These are phyloP conservation scores for Cercospora brassicicola DNA, from an alignment of 2,329 filamentous ascomycete genomes.

Conservation along the genomic window DNA sequence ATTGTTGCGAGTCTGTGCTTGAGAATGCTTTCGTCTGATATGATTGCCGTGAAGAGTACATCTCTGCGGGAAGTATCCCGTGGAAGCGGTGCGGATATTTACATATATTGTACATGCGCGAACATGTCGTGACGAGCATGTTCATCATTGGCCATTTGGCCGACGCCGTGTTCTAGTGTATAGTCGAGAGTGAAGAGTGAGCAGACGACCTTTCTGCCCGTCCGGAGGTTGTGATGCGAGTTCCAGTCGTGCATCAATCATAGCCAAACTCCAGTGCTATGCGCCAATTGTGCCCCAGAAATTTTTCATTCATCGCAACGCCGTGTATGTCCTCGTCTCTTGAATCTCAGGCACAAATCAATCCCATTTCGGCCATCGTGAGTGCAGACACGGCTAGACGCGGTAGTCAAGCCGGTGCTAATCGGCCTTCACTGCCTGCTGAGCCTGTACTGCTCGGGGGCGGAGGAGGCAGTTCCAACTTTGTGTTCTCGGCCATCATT, in stretches of 20 bases:
- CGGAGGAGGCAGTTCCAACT: conserved; percentile 63
- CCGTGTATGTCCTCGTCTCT: conserved; percentile 6
- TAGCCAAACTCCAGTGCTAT: conserved; percentile 8
- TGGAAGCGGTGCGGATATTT: conserved; percentile 9
- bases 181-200: conserved; percentile 18
- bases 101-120: conserved; percentile 16
- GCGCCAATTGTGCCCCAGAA: conserved; percentile 6
- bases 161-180: conserved; percentile 5
- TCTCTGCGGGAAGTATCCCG: not conserved
- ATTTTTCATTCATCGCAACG: not conserved
- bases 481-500: conserved; percentile 87
- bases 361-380: conserved; percentile 28
- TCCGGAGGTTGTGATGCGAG: conserved; percentile 5
- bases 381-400: conserved; percentile 22
- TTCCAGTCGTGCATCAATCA: not conserved
- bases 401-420: conserved; percentile 31
- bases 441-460: conserved; percentile 38
- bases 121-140: not conserved
- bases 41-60: not conserved
- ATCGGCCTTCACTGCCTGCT: conserved; percentile 35
- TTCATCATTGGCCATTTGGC: not conserved
- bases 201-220: conserved; percentile 3
- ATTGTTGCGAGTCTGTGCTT: not conserved
- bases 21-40: not conserved
- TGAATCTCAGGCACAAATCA: conserved; percentile 25